These are phyloP conservation scores for Cynara cardunculus DNA, from an alignment of 129 eudicot species.

Conservation along the genomic window DNA sequence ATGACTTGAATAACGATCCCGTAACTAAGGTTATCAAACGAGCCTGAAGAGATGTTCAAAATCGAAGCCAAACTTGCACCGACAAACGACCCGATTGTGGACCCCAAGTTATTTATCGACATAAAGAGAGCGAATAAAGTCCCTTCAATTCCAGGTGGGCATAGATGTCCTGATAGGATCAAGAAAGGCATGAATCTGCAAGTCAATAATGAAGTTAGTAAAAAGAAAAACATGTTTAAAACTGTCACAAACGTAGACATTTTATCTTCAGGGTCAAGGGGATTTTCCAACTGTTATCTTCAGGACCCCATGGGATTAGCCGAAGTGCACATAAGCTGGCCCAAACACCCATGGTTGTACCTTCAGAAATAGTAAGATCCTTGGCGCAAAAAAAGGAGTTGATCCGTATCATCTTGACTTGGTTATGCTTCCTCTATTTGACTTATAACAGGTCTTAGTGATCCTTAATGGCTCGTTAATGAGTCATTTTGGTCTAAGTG, in stretches of 20 bases:
- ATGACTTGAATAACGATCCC: conserved; percentile 65
- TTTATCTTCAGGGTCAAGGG: not conserved
- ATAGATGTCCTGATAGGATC: conserved; percentile 89
- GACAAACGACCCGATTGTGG: conserved; percentile 68
- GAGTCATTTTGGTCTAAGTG: too few species aligned
- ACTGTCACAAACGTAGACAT: not conserved
- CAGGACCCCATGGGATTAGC: not conserved
- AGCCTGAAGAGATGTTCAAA: conserved; percentile 76
- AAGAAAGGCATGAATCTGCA: conserved; percentile 97
- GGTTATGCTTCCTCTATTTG: too few species aligned
- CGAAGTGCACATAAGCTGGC: not conserved
- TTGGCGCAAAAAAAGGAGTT: too few species aligned
- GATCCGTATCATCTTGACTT: too few species aligned
- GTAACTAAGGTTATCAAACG: conserved; percentile 70
- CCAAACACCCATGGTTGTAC: not conserved
- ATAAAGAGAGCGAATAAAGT: conserved; percentile 93
- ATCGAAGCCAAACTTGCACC: conserved; percentile 93
- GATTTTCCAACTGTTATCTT: not conserved
- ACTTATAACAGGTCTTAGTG: too few species aligned
- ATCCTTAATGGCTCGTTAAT: too few species aligned
- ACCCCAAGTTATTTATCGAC: conserved; percentile 94
- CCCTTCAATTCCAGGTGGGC: conserved; percentile 99
- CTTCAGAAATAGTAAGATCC: too few species aligned
- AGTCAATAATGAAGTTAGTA: not conserved
- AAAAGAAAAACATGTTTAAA: not conserved